Evolutionary conservation across 2,329 filamentous ascomycete genomes (phyloP).

Genomic region (Neophaeococcomyces mojaviensis): DNA sequence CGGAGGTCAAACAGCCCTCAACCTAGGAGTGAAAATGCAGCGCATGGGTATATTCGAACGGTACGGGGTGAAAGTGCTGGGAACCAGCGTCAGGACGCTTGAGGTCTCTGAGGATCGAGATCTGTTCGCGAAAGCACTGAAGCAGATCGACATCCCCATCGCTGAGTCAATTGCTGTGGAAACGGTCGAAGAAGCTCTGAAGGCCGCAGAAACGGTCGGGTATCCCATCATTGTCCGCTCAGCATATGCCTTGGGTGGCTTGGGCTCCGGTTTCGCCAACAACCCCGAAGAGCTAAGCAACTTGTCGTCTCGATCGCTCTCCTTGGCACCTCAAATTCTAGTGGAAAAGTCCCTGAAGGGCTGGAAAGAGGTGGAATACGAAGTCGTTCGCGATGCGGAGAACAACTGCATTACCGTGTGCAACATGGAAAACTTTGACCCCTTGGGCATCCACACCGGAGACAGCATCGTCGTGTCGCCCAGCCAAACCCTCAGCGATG

Average conservation of each 20-base stretch:
- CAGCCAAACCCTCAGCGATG: constrained; percentile 91
- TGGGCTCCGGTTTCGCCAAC: constrained; percentile 92
- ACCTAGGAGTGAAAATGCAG: constrained; percentile 95
- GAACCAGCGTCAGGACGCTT: constrained; percentile 87
- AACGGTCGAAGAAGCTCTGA: constrained; percentile 84
- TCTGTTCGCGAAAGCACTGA: constrained; percentile 87
- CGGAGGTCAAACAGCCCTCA: constrained; percentile 93
- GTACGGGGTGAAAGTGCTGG: constrained; percentile 90
- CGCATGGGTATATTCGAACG: constrained; percentile 90
- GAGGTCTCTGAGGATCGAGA: constrained; percentile 95
- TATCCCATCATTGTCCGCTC: constrained; percentile 98
- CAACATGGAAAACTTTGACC: constrained; percentile 99
- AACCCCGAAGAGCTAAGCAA: constrained; percentile 90
- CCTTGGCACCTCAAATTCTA: constrained; percentile 88
- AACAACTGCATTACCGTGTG: constrained; percentile 99
- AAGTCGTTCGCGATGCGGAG: constrained; percentile 90
- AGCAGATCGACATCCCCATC: constrained; percentile 96
- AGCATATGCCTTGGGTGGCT: constrained; percentile 89
- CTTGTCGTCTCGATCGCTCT: constrained; percentile 84
- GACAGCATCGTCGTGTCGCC: constrained; percentile 98
- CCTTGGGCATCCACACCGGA: constrained; percentile 93
- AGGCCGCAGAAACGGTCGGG: constrained; percentile 76
- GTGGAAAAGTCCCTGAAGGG: constrained; percentile 98
- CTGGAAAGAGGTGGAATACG: constrained; percentile 99
- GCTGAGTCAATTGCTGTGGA: constrained; percentile 90